A percentile compares a stretch with the other conserved stretches of the same genome.
phyloP scores from a whole-genome alignment of 352 stramenopile species.

The Phytophthora pisi region DNA sequence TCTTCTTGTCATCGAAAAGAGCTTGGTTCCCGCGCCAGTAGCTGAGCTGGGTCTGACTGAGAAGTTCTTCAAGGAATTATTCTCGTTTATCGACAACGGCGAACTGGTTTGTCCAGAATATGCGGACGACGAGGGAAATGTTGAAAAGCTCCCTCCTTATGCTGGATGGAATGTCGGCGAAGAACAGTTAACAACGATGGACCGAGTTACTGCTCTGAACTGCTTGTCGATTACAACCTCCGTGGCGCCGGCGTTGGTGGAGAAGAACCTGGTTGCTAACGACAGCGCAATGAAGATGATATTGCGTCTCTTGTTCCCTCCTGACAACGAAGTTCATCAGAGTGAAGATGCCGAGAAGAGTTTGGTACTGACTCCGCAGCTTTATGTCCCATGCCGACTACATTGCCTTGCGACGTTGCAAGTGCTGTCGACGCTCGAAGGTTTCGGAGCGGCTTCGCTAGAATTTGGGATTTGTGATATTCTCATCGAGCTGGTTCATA shows the following conservation, averaged over 20 bases:
- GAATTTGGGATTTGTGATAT: constrained; percentile 77
- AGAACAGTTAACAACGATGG: constrained; percentile 52
- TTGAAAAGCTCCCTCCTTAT: constrained; percentile 50
- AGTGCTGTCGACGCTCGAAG: constrained; percentile 59
- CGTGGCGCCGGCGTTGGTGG: constrained; percentile 61
- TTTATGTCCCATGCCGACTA: constrained; percentile 67
- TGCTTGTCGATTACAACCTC: constrained; percentile 66
- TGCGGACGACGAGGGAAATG: constrained; percentile 33
- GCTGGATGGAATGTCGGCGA: constrained; percentile 62
- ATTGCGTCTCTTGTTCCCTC: constrained; percentile 73
- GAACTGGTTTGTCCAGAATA: constrained; percentile 47
- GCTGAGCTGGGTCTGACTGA: constrained; percentile 63
- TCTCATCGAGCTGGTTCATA: constrained; percentile 76
- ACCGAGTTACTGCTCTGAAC: constrained; percentile 67
- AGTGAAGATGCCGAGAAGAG: constrained; percentile 54
- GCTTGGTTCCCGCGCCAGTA: constrained; percentile 38
- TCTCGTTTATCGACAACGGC: constrained; percentile 80
- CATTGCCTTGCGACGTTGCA: constrained; percentile 68
- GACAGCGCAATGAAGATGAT: constrained; percentile 74
- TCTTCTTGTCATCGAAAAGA: constrained; percentile 71
- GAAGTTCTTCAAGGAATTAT: constrained; percentile 76
- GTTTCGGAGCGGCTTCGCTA: constrained; percentile 57
- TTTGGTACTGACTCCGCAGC: constrained; percentile 56
- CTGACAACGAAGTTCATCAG: constrained; percentile 80
- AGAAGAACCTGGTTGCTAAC: constrained; percentile 60